phyloP scores from a whole-genome alignment of 108 stramenopile genomes.

The Hondaea fermentalgiana region DNA sequence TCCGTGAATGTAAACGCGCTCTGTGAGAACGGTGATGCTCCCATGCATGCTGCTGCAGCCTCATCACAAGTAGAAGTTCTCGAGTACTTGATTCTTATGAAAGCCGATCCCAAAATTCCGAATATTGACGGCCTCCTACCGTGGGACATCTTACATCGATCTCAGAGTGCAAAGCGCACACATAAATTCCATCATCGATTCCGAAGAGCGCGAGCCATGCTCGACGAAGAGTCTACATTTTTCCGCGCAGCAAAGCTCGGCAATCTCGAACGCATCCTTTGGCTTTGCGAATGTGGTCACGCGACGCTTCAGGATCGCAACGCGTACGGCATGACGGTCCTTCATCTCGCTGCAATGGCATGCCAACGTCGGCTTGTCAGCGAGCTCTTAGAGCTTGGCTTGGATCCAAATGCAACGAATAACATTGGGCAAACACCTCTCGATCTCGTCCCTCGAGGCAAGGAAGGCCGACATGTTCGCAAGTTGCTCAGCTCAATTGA shows the following conservation, averaged over 20 bases:
- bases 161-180: background rate
- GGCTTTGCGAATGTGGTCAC: background rate
- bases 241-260: background rate
- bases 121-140: background rate
- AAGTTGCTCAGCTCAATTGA: no score
- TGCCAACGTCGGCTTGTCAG: background rate
- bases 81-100: background rate
- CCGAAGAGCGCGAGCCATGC: background rate
- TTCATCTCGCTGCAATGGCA: background rate
- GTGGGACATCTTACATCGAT: background rate
- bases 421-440: background rate
- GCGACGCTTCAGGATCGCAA: background rate
- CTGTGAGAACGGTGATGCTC: background rate
- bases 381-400: background rate
- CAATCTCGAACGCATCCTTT: background rate
- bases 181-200: background rate
- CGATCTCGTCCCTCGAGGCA: background rate
- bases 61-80: background rate
- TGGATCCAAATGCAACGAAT: background rate
- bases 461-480: no score
- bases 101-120: background rate
- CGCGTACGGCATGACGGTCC: background rate
- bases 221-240: background rate
- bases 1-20: background rate
- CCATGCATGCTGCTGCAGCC: background rate